phyloP scores from a whole-genome alignment of 441 rosid genomes.

The Croton setiger region DNA sequence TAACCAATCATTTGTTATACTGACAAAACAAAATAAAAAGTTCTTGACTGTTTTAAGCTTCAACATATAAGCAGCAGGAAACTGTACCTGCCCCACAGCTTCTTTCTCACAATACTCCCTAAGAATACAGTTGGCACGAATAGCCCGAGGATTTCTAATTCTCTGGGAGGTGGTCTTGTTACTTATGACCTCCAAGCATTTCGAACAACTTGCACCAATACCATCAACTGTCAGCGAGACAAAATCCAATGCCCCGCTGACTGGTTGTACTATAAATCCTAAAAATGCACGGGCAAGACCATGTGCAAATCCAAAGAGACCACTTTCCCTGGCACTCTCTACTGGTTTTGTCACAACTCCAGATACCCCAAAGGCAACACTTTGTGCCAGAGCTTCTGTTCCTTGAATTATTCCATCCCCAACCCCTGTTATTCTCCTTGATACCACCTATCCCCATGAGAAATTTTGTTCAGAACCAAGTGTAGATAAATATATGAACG shows the following conservation, averaged over 20 bases:
- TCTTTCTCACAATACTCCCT: conserved; percentile 86
- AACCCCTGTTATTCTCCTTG: conserved; percentile 96
- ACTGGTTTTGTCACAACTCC: conserved; percentile 96
- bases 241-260: conserved; percentile 97
- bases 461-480: conserved; percentile 16
- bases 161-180: conserved; percentile 65
- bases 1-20: neutral
- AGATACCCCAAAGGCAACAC: conserved; percentile 97
- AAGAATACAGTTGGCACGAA: conserved; percentile 72
- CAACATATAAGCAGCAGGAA: neutral
- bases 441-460: conserved; percentile 59
- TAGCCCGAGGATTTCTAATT: conserved; percentile 91
- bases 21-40: too few relatives aligned
- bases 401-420: conserved; percentile 97
- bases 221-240: conserved; percentile 96
- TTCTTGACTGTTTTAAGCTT: neutral
- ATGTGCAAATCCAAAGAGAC: conserved; percentile 91
- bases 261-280: conserved; percentile 90
- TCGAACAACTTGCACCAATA: conserved; percentile 93
- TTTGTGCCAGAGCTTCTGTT: conserved; percentile 99
- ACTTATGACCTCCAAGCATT: conserved; percentile 79
- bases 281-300: conserved; percentile 91
- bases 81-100: conserved; percentile 92
- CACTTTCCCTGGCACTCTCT: conserved; percentile 92
- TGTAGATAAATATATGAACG: conserved; percentile 4